phyloP scores from a whole-genome alignment of 345 rosid species.

The Eucalyptus caleyi region DNA sequence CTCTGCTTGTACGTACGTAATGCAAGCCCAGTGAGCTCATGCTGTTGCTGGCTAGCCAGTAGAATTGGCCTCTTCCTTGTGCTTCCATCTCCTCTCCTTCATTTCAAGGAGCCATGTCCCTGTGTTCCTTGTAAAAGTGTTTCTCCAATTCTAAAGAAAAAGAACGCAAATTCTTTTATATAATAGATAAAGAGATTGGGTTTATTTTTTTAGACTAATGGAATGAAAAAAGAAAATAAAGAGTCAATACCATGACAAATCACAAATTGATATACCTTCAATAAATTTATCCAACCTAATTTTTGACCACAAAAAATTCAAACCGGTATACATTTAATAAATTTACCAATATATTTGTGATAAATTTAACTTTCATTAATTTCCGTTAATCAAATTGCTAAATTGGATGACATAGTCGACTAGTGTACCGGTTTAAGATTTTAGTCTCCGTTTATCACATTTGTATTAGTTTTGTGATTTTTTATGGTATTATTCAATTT shows the following conservation, averaged over 20 bases:
- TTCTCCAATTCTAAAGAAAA: neutral
- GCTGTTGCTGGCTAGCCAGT: neutral
- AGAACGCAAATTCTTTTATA: fast-evolving
- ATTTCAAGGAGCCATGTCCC: neutral
- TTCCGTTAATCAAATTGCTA: too few species aligned
- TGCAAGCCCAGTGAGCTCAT: neutral
- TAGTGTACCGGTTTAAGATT: too few species aligned
- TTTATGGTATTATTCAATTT: too few species aligned
- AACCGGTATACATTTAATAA: fast-evolving
- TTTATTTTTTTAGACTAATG: neutral
- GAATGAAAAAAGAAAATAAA: neutral
- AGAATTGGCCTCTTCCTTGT: neutral
- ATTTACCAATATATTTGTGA: fast-evolving
- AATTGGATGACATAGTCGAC: fast-evolving
- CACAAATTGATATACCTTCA: too few species aligned
- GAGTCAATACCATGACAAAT: too few species aligned
- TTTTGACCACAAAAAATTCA: fast-evolving
- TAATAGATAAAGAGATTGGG: neutral
- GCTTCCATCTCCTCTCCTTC: neutral
- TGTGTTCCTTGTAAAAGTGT: neutral
- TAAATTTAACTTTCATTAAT: fast-evolving
- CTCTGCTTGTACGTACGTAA: neutral
- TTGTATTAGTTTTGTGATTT: too few species aligned
- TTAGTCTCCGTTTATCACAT: fast-evolving
- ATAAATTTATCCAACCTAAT: too few species aligned